phyloP scores from a whole-genome alignment of 805 yeast genomes.

The Tetrapisispora phaffii region DNA sequence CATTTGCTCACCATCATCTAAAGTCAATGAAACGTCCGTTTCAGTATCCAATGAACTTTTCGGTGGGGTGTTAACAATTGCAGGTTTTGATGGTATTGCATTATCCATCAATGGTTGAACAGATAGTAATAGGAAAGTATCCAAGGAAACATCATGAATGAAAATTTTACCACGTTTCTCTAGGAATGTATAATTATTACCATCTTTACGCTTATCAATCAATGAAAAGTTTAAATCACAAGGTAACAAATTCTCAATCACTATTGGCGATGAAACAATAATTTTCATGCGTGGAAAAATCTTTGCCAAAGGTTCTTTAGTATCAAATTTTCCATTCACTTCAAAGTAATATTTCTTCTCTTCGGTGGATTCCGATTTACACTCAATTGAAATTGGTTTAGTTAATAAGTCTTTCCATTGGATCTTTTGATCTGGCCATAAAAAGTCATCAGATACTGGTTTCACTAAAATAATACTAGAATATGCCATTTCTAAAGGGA shows the following conservation, averaged over 20 bases:
- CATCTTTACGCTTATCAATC: conserved; percentile 61
- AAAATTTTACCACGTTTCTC: conserved; percentile 57
- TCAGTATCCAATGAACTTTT: conserved; percentile 51
- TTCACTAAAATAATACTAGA: conserved; percentile 45
- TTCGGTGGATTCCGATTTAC: conserved; percentile 39
- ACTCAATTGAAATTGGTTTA: conserved; percentile 47
- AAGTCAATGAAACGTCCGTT: conserved; percentile 39
- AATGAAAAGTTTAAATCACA: conserved; percentile 66
- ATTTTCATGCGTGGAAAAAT: conserved; percentile 80
- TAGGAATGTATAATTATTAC: conserved; percentile 56
- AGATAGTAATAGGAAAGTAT: conserved; percentile 60
- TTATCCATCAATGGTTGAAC: conserved; percentile 46
- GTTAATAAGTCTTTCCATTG: conserved; percentile 55
- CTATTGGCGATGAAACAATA: conserved; percentile 73
- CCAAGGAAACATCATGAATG: conserved; percentile 70
- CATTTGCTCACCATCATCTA: conserved; percentile 51
- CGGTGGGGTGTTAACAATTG: conserved; percentile 39
- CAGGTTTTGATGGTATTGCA: conserved; percentile 29
- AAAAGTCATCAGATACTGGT: conserved; percentile 51
- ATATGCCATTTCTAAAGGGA: conserved; percentile 67
- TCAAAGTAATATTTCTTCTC: conserved; percentile 53
- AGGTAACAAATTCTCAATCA: conserved; percentile 77
- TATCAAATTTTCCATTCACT: conserved; percentile 54
- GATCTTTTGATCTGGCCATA: conserved; percentile 57
- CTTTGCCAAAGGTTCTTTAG: conserved; percentile 57